phyloP scores from a whole-genome alignment of 495 filamentous ascomycete species.

The Lasiosphaeria miniovina region DNA sequence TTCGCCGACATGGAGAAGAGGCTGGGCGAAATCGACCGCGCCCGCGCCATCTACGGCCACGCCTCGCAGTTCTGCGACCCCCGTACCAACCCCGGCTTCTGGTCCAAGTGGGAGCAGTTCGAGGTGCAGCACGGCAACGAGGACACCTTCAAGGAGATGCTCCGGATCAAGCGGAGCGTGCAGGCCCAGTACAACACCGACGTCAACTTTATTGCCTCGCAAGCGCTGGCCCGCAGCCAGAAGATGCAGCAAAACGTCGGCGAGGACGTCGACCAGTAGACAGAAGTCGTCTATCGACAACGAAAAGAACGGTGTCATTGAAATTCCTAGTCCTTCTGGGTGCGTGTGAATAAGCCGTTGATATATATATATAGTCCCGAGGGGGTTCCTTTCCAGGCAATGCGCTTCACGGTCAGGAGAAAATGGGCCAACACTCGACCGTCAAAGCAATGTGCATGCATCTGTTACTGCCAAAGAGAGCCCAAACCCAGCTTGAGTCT shows the following conservation, averaged over 20 bases:
- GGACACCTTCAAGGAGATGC: conserved; percentile 99
- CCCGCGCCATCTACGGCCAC: conserved; percentile 92
- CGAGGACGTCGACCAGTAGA: no score
- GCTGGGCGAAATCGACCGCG: conserved; percentile 94
- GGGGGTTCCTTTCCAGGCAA: no score
- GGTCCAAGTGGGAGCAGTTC: conserved; percentile 95
- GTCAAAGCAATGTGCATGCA: no score
- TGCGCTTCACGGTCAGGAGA: no score
- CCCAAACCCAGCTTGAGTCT: no score
- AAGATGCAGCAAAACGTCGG: conserved; percentile 48
- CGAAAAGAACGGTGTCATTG: no score
- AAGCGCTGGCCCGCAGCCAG: conserved; percentile 83
- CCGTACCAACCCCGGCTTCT: conserved; percentile 82
- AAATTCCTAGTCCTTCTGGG: no score
- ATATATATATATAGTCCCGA: no score
- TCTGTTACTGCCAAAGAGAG: no score
- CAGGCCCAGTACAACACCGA: conserved; percentile 98
- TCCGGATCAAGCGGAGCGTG: conserved; percentile 94
- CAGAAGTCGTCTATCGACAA: no score
- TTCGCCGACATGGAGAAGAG: conserved; percentile 98
- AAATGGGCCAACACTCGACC: no score
- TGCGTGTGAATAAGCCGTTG: no score
- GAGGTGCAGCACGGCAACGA: conserved; percentile 98
- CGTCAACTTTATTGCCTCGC: conserved; percentile 96
- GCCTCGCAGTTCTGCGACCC: conserved; percentile 97